These are phyloP conservation scores for Anisodus tanguticus DNA, from an alignment of 257 asterid species.

Conservation along the genomic window DNA sequence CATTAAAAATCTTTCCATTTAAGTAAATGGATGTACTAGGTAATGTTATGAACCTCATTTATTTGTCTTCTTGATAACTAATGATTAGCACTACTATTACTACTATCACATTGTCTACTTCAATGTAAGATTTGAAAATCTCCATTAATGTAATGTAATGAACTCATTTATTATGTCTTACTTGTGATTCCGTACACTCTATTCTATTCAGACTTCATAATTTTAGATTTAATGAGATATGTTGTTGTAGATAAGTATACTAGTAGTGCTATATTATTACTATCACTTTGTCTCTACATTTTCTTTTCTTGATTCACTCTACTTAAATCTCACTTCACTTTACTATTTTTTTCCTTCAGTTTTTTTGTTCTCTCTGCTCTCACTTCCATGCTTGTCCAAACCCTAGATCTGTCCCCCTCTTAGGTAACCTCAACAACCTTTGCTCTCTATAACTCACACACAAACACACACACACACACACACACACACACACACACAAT, in stretches of 20 bases:
- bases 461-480: constrained; percentile 32
- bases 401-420: constrained; percentile 91
- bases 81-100: background rate
- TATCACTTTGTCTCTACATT: background rate
- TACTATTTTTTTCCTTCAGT: constrained; percentile 23
- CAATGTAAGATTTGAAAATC: no score
- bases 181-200: no score
- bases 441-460: constrained; percentile 32
- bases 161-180: background rate
- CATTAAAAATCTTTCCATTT: background rate
- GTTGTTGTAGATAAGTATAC: background rate
- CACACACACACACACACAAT: constrained; percentile 34
- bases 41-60: background rate
- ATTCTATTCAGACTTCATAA: no score
- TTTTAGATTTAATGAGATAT: no score
- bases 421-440: constrained; percentile 52
- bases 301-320: constrained; percentile 35
- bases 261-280: background rate
- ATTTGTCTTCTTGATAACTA: background rate
- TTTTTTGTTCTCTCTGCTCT: constrained; percentile 37
- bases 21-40: background rate
- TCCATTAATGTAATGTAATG: no score
- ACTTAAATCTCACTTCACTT: constrained; percentile 37
- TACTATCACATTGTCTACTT: background rate
- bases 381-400: constrained; percentile 62